Evolutionary conservation across 768 basidiomycete species (phyloP), one percentile per base, ranked within the genome.

Genomic region (Collybia sp.): DNA sequence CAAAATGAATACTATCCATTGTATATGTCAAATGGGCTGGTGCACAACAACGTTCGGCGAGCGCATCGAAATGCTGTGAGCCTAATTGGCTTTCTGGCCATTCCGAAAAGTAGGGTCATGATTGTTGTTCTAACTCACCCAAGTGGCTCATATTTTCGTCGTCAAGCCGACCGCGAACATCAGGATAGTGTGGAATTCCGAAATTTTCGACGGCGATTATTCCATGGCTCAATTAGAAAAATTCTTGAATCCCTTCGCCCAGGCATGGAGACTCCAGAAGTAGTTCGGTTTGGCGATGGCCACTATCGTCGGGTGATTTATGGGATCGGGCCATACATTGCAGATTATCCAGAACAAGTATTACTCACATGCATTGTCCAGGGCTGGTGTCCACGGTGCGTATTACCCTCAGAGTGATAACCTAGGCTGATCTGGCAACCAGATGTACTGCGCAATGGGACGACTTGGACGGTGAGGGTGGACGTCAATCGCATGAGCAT

Each of bases 341-440:
- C 52, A 10, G 58, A 60, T 43, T 60, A 60, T 41, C 58, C 55
- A 5, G 59, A 60, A 46, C 59, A 60, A 46, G 49, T 51, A 5
- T 33, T 42, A 17, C 45, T 61, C 4, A 32, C 58, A 12, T 30
- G 56, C 15, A 53, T 59, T 20, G 54, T 61, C 11, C 47, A 53
- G 33, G 44, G 41, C 9, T 59, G 58, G 58, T 61, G 58, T 50
- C 49, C 53, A 18, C 53, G 49, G 58, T 60, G 42, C 19, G 52
- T 25, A 12, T 40, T 53, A 15, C 33, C 19, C 15, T 30, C 17
- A 31, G 32, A 12, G 15, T 33, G 16, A 30, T 39, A 34, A n/a
- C 17, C 10, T 37, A 37, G 35, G 13, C 35, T 37, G 58, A 41
- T 61, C 59, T 43, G 41, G 49, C 5, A 53, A 44, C 12, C 43